These are phyloP conservation scores for Daphne laureola DNA, from an alignment of 441 rosid genomes.

Conservation along the genomic window DNA sequence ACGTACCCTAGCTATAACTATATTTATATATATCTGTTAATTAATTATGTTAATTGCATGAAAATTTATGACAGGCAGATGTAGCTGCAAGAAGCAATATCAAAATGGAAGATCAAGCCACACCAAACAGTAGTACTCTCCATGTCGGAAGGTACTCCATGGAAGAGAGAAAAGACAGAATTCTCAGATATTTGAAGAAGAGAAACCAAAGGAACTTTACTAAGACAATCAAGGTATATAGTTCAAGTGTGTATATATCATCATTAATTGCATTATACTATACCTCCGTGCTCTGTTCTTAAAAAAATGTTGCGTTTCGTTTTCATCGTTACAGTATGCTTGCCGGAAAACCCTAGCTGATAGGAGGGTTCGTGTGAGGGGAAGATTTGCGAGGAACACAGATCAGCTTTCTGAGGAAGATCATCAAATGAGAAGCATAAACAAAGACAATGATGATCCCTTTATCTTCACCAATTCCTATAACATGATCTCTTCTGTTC, in stretches of 20 bases:
- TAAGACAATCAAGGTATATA: constrained; percentile 97
- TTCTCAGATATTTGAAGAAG: constrained; percentile 83
- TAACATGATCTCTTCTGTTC: constrained; percentile 8
- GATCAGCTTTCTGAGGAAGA: constrained; percentile 49
- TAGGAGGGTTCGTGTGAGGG: constrained; percentile 77
- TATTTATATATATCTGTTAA: no score
- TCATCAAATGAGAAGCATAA: constrained; percentile 8
- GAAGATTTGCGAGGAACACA: constrained; percentile 82
- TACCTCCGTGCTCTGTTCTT: no score
- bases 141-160: constrained; percentile 73
- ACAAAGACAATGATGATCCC: constrained; percentile 31
- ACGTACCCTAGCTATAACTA: no score
- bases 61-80: no score
- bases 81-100: no score
- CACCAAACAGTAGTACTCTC: constrained; percentile 29
- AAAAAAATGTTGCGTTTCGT: no score
- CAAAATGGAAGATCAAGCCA: constrained; percentile 4
- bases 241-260: no score
- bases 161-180: constrained; percentile 85
- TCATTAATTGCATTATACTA: no score
- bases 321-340: constrained; percentile 84
- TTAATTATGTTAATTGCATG: no score
- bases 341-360: constrained; percentile 97
- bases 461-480: constrained; percentile 17
- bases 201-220: constrained; percentile 90